A percentile compares a stretch with the other conserved stretches of the same genome.
Evolutionary conservation across 306 rosid species (phyloP).

Genomic region (Abrus pulchellus): DNA sequence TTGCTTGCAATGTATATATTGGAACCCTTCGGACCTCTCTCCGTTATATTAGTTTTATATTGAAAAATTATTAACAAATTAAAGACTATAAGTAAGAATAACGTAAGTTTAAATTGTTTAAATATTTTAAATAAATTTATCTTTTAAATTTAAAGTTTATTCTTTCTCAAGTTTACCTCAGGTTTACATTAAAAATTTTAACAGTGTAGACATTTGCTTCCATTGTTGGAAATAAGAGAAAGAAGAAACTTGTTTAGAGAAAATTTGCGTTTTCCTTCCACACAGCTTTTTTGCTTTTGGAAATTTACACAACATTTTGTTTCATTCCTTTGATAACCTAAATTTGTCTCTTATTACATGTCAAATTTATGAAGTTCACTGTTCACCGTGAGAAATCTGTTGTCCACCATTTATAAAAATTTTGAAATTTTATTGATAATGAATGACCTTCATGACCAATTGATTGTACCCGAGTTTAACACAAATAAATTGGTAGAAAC

Average conservation of each 20-base stretch:
- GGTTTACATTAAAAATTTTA: too few species aligned
- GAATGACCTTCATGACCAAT: background rate
- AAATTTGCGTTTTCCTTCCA: constrained; percentile 11
- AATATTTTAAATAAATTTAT: too few species aligned
- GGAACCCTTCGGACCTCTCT: constrained; percentile 1
- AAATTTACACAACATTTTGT: background rate
- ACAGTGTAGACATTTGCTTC: constrained; percentile 8
- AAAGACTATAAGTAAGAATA: too few species aligned
- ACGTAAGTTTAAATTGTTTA: too few species aligned
- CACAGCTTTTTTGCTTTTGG: background rate
- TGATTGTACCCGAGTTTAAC: background rate
- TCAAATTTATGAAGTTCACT: background rate
- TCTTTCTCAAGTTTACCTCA: too few species aligned
- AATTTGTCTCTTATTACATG: background rate
- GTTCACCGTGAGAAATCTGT: background rate
- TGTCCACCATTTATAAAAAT: background rate
- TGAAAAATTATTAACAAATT: too few species aligned
- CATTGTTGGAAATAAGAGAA: background rate
- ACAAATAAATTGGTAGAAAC: background rate
- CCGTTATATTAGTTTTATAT: background rate
- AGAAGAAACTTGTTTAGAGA: background rate
- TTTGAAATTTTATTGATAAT: background rate
- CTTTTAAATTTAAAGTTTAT: too few species aligned
- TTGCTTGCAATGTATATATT: constrained; percentile 29
- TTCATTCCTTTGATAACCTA: background rate